phyloP scores from a whole-genome alignment of 169 alveolate species.

The Neospora caninum region DNA sequence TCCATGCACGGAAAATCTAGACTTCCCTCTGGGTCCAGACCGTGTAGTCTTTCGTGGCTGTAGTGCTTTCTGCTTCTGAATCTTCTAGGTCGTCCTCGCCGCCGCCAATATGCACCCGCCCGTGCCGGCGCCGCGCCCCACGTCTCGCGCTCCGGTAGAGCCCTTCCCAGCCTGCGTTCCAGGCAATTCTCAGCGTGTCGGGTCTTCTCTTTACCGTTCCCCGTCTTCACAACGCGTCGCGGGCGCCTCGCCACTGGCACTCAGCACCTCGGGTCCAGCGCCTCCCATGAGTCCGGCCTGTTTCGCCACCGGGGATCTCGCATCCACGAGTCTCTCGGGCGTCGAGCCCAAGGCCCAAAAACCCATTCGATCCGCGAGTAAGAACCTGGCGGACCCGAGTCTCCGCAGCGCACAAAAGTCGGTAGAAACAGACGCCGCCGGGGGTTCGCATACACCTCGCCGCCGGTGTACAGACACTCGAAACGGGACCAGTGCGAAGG shows the following conservation, averaged over 20 bases:
- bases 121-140: neutral
- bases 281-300: slow-evolving; percentile 11
- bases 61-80: no score
- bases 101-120: neutral
- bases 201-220: neutral
- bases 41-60: no score
- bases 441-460: no score
- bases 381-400: neutral
- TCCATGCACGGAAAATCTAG: no score
- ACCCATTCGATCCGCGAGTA: slow-evolving; percentile 9
- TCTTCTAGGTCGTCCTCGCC: no score
- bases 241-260: neutral
- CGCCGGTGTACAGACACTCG: no score
- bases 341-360: slow-evolving; percentile 28
- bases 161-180: neutral
- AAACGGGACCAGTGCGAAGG: no score
- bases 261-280: neutral
- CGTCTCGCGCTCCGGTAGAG: neutral
- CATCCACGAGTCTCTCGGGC: neutral
- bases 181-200: neutral
- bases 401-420: neutral
- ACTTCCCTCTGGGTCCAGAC: no score
- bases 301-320: neutral
- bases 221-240: neutral
- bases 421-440: no score